phyloP scores from a whole-genome alignment of 2,329 filamentous ascomycete species.

The Dothiorella sarmentorum region DNA sequence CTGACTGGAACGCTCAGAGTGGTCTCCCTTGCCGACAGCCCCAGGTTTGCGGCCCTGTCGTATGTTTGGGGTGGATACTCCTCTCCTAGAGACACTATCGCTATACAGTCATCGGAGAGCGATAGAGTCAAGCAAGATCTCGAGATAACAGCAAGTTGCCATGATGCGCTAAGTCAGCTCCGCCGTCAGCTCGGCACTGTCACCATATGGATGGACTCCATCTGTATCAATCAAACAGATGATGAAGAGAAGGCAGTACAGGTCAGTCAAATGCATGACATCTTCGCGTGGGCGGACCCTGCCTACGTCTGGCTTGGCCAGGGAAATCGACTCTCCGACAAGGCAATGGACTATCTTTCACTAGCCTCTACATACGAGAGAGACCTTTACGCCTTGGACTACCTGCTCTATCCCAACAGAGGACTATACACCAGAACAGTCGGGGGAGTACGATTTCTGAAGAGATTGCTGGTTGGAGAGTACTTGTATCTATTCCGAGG shows the following conservation, averaged over 20 bases:
- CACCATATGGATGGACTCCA: constrained; percentile 20
- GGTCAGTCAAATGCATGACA: constrained; percentile 19
- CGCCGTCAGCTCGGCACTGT: not conserved
- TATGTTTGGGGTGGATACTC: no score
- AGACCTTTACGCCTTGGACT: not conserved
- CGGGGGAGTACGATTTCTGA: not conserved
- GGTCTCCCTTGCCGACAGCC: no score
- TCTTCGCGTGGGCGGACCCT: constrained; percentile 13
- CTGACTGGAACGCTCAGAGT: no score
- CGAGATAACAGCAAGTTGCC: not conserved
- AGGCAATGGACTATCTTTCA: not conserved
- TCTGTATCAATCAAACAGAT: constrained; percentile 22
- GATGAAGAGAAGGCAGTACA: constrained; percentile 15
- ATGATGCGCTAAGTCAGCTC: not conserved
- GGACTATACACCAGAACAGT: not conserved
- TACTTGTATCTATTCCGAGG: not conserved
- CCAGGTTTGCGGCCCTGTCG: no score
- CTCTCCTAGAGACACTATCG: no score
- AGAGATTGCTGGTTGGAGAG: not conserved
- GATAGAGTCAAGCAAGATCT: not conserved
- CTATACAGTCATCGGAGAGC: no score
- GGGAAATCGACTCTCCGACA: not conserved
- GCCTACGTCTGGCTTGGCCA: constrained; percentile 20
- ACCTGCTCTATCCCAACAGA: not conserved
- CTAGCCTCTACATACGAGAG: not conserved